Percentiles rank a stretch among this genome's conserved stretches.
These are phyloP conservation scores for Penicillium sp. DNA, from an alignment of 2,329 filamentous ascomycete genomes.

Conservation along the genomic window DNA sequence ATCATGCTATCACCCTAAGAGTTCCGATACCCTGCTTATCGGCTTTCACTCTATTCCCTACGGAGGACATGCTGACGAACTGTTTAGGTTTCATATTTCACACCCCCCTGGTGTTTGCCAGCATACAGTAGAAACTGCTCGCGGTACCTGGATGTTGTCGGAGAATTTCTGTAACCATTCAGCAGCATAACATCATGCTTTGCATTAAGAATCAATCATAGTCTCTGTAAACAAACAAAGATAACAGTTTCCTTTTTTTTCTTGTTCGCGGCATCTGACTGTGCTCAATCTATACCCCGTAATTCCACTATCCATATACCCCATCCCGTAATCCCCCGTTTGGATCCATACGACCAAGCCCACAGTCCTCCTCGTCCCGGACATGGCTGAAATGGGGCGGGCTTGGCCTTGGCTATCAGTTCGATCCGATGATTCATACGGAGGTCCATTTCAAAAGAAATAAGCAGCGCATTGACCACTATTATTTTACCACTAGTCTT, in stretches of 20 bases:
- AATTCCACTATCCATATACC: constrained; percentile 4
- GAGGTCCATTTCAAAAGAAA: no score
- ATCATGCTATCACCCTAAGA: constrained; percentile 23
- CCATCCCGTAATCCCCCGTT: constrained; percentile 31
- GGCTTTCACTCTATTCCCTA: background rate
- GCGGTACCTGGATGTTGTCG: constrained; percentile 1
- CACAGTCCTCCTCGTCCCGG: constrained; percentile 15
- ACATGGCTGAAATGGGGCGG: constrained; percentile 23
- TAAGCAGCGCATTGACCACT: no score
- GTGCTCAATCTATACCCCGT: background rate
- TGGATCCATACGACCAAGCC: constrained; percentile 17
- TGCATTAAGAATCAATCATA: background rate
- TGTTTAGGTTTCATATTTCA: background rate
- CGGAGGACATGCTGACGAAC: background rate
- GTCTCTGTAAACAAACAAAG: background rate
- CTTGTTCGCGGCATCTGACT: background rate
- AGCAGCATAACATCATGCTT: background rate
- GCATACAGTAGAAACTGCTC: background rate
- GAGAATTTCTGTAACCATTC: background rate
- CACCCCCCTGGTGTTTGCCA: background rate
- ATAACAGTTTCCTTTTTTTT: background rate
- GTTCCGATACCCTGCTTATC: constrained; percentile 28
- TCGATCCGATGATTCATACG: constrained; percentile 32
- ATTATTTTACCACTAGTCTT: no score
- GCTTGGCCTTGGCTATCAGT: constrained; percentile 29